A percentile compares a stretch with the other conserved stretches of the same genome.
Evolutionary conservation across 1,139 yeast species (phyloP).

Genomic region (Taphrina pruni): DNA sequence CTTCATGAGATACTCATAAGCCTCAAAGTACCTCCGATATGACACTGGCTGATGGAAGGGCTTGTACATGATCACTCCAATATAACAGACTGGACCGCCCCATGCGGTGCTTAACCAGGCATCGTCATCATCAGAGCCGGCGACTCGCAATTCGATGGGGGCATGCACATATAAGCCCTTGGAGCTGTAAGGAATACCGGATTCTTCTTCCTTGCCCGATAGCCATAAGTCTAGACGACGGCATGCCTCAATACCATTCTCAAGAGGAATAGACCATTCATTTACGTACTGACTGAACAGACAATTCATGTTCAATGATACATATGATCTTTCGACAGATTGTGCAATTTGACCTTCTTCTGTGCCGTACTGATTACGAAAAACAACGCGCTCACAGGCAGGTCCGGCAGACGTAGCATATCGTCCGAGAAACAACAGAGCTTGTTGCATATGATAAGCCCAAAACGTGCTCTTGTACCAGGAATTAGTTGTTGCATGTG

Average conservation of each 20-base stretch:
- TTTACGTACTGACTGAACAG: slow-evolving; percentile 90
- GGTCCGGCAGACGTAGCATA: slow-evolving; percentile 80
- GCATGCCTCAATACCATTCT: slow-evolving; percentile 65
- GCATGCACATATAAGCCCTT: slow-evolving; percentile 85
- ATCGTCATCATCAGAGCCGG: slow-evolving; percentile 64
- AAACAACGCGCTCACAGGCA: slow-evolving; percentile 78
- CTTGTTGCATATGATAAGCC: slow-evolving; percentile 54
- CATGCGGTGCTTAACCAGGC: slow-evolving; percentile 41
- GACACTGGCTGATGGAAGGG: slow-evolving; percentile 81
- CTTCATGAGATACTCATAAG: slow-evolving; percentile 78
- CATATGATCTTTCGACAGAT: slow-evolving; percentile 76
- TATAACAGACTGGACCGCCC: slow-evolving; percentile 74
- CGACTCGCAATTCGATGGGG: slow-evolving; percentile 86
- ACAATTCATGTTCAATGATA: slow-evolving; percentile 94
- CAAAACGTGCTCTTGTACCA: slow-evolving; percentile 76
- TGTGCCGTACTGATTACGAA: slow-evolving; percentile 79
- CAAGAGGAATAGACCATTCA: slow-evolving; percentile 94
- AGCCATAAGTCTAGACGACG: slow-evolving; percentile 63
- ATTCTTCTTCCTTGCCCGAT: slow-evolving; percentile 56
- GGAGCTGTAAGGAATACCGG: slow-evolving; percentile 63
- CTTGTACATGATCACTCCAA: slow-evolving; percentile 94
- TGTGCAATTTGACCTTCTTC: slow-evolving; percentile 61
- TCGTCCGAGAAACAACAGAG: slow-evolving; percentile 76
- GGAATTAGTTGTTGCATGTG: slow-evolving; percentile 80
- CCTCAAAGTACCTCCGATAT: slow-evolving; percentile 78